Percentiles rank a stretch among this genome's conserved stretches.
Conservation (phyloP, 345 rosid genomes). For the Euphorbia peplus region DNA sequence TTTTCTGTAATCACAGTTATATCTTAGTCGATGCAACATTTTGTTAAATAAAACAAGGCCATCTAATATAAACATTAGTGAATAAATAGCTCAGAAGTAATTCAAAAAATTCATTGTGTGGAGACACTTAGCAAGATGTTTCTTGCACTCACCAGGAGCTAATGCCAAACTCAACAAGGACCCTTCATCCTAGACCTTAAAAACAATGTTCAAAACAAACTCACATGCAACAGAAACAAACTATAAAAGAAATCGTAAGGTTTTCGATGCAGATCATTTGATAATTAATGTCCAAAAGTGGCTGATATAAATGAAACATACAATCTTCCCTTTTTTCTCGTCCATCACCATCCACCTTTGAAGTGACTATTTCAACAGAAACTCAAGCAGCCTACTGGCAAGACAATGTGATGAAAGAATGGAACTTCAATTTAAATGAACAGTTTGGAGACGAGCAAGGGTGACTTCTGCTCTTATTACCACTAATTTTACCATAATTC, state of each 20-base stretch:
- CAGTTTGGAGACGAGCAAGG: not conserved
- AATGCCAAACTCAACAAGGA: not conserved
- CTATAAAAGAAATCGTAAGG: not conserved
- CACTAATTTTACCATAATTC: no score
- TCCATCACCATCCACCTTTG: not conserved
- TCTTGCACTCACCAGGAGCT: not conserved
- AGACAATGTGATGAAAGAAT: not conserved
- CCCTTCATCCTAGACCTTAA: not conserved
- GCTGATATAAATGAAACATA: not conserved
- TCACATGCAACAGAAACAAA: not conserved
- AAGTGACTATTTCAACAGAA: not conserved
- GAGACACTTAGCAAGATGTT: not conserved
- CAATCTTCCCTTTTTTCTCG: not conserved
- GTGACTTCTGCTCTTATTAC: no score
- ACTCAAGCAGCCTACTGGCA: not conserved
- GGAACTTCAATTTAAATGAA: not conserved
- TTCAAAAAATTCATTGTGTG: not conserved
- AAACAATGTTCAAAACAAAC: not conserved
- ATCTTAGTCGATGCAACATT: not conserved
- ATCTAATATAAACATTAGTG: not conserved
- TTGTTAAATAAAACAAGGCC: not conserved
- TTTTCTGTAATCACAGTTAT: constrained; percentile 40
- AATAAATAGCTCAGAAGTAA: not conserved
- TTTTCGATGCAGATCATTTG: not conserved
- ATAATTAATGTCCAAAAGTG: not conserved